Evolutionary conservation across 2,329 filamentous ascomycete species (phyloP).

Genomic region (Fonsecaea monophora): DNA sequence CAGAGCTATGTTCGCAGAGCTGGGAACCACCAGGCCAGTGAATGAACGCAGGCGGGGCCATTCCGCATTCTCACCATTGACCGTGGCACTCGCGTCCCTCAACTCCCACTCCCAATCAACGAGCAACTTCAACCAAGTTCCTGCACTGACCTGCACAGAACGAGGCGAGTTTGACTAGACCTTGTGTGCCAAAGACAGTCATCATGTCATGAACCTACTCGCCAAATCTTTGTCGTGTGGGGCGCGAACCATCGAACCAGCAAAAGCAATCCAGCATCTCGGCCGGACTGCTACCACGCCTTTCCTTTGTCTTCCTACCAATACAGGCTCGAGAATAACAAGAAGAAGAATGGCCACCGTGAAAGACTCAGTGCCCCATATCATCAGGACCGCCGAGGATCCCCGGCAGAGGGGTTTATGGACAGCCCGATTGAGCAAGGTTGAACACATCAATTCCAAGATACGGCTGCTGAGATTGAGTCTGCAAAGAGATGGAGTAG

Average conservation of each 20-base stretch:
- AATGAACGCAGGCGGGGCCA: conserved; percentile 1
- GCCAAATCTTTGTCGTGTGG: not conserved
- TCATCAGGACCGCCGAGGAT: conserved; percentile 75
- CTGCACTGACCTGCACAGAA: not conserved
- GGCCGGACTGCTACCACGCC: not conserved
- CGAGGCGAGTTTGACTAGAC: not conserved
- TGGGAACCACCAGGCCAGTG: no score
- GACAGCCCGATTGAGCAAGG: conserved; percentile 64
- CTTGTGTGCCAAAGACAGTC: not conserved
- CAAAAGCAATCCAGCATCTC: not conserved
- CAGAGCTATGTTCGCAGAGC: no score
- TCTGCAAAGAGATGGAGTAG: conserved; percentile 56
- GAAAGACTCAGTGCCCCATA: conserved; percentile 60
- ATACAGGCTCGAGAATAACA: conserved; percentile 17
- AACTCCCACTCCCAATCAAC: not conserved
- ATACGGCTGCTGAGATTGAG: conserved; percentile 73
- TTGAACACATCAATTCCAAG: conserved; percentile 69
- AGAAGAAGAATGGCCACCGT: conserved; percentile 26
- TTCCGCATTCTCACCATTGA: not conserved
- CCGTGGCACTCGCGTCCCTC: not conserved
- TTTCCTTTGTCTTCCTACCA: not conserved
- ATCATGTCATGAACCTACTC: not conserved
- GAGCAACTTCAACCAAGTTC: not conserved
- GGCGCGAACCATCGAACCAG: not conserved
- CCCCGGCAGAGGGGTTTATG: conserved; percentile 72